Percentiles rank a stretch among this genome's conserved stretches.
These are phyloP conservation scores for Ascodesmis nigricans DNA, from an alignment of 495 filamentous ascomycete species.

Conservation along the genomic window DNA sequence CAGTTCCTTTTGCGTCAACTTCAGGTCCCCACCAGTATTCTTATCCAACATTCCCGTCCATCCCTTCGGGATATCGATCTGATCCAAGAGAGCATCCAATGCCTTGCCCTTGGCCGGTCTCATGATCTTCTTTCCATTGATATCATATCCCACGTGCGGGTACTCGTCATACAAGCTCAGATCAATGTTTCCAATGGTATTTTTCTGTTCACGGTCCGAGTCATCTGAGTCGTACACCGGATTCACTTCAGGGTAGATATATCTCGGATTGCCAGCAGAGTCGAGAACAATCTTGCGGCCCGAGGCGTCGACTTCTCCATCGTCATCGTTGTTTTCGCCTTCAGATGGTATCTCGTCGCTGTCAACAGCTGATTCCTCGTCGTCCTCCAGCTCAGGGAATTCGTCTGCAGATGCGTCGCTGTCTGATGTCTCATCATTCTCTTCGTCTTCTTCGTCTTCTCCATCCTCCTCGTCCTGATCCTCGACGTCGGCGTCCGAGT, in stretches of 20 bases:
- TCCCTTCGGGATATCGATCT: constrained; percentile 92
- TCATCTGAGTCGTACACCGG: constrained; percentile 93
- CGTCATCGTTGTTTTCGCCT: constrained; percentile 4
- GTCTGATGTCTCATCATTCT: constrained; percentile 22
- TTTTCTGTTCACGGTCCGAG: constrained; percentile 54
- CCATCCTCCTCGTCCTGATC: constrained; percentile 7
- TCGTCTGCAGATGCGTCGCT: constrained; percentile 18
- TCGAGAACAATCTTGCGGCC: constrained; percentile 30
- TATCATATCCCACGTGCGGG: constrained; percentile 95
- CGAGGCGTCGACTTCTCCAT: constrained; percentile 5
- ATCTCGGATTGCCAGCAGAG: constrained; percentile 52
- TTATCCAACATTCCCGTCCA: constrained; percentile 94
- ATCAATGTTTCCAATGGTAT: constrained; percentile 91
- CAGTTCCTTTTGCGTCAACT: constrained; percentile 70
- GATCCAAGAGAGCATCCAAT: constrained; percentile 79
- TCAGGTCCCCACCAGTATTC: constrained; percentile 71
- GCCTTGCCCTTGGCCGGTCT: constrained; percentile 86
- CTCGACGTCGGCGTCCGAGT: constrained; percentile 22
- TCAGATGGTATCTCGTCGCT: neutral
- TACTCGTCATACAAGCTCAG: constrained; percentile 90
- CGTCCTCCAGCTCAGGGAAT: neutral
- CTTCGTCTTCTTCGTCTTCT: constrained; percentile 25
- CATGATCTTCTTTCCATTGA: constrained; percentile 95
- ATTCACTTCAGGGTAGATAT: constrained; percentile 72
- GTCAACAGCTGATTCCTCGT: constrained; percentile 1